Base-by-base conservation (phyloP, 805 yeast genomes). In the Lachancea lanzarotensis region DNA sequence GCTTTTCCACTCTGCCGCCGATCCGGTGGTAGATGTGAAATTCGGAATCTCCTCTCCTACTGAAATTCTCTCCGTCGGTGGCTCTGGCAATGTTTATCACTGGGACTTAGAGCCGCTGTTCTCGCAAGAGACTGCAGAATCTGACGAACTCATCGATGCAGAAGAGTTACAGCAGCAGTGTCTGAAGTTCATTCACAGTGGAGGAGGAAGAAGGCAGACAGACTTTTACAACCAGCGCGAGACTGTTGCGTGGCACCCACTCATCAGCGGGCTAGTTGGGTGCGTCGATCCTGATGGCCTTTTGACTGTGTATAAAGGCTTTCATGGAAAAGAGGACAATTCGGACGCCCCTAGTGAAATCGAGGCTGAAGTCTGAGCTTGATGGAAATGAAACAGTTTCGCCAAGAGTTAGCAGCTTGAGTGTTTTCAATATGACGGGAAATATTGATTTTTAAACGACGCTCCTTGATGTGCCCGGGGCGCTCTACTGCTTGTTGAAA, bases 51-150 rank as follows among this genome's bases (percentile, higher is more conserved):
- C 60, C 4, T 55, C 58, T 2, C 55, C 67, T 3, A 53, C 62
- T 2, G 60, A 60, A 41, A 55, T 63, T 37, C 34, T 62, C 15
- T 55, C 66, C 7, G 62, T 62, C 13, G 66, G 67, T 30, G 56
- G 55, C 15, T 50, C 59, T 8, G 67, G 66, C 20, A 60, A 60
- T 36, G 59, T 63, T 7, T 60, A 63, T 46, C 67, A 63, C 20
- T 63, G 67, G 67, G 62, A 62, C 44, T 43, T 60, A 31, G 73
- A 69, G 48, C 67, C 52, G 33, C 63, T 59, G 38, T 64, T 63
- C 20, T 71, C 72, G 25, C 46, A 38, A 11, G 75, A 68, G 26
- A 74, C 70, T 26, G 73, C 65, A 9, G 76, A 70, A 16, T 72
- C 67, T 15, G 73, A 66, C n/a, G 72, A 67, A 4, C 63, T 57